A percentile compares a stretch with the other conserved stretches of the same genome.
Evolutionary conservation across 306 rosid species (phyloP).

Genomic region (Gastrolobium villosum): DNA sequence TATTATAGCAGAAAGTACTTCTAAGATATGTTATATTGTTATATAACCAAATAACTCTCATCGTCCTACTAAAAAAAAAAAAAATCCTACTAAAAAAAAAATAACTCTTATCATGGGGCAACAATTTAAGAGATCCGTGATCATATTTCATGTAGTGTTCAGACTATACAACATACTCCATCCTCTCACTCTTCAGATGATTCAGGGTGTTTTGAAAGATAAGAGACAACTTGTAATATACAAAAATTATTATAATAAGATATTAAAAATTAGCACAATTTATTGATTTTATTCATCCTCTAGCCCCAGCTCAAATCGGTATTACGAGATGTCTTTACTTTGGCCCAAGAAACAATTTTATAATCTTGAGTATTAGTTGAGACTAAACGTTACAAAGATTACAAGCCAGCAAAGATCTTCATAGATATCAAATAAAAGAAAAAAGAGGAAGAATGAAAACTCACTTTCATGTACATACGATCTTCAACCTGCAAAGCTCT

Average conservation of each 20-base stretch:
- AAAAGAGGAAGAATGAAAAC: slow-evolving; percentile 34
- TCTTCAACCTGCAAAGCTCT: slow-evolving; percentile 60
- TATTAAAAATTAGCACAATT: neutral
- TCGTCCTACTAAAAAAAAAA: too few species aligned
- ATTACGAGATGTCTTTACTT: slow-evolving; percentile 21
- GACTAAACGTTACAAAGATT: slow-evolving; percentile 1
- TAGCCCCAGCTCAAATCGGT: slow-evolving; percentile 11
- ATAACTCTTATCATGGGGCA: slow-evolving; percentile 3
- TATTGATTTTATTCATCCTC: slow-evolving; percentile 17
- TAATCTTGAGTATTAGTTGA: slow-evolving; percentile 17
- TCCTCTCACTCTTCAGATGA: slow-evolving; percentile 23
- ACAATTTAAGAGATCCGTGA: slow-evolving; percentile 4
- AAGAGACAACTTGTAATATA: slow-evolving; percentile 20
- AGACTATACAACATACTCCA: slow-evolving; percentile 4
- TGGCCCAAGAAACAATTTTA: slow-evolving; percentile 14
- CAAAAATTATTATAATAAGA: neutral
- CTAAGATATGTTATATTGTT: neutral
- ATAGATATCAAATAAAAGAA: neutral
- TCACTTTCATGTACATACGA: slow-evolving; percentile 81
- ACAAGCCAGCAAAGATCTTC: slow-evolving; percentile 28
- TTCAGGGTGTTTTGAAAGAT: slow-evolving; percentile 24
- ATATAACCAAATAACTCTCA: slow-evolving; percentile 8
- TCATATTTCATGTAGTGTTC: slow-evolving; percentile 9
- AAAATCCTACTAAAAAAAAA: too few species aligned
- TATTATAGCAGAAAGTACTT: slow-evolving; percentile 12